These are phyloP conservation scores for Phallus indusiatus DNA, from an alignment of 768 basidiomycete genomes.

Conservation along the genomic window DNA sequence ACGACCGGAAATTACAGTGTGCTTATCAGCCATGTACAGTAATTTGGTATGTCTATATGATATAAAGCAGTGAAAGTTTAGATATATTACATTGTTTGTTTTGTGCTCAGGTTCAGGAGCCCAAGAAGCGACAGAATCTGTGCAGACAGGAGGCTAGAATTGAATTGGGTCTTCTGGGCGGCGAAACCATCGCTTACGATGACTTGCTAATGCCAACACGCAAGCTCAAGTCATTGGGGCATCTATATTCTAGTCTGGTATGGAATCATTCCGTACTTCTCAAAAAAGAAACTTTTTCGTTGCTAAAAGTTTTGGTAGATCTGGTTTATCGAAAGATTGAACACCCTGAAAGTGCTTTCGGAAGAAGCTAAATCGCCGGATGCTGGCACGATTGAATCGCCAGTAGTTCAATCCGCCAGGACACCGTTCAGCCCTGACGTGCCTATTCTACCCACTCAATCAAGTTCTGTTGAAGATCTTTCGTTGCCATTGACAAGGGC, in stretches of 20 bases:
- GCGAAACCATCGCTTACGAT: slow-evolving; percentile 40
- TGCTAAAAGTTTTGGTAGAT: slow-evolving; percentile 36
- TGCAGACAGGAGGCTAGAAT: slow-evolving; percentile 72
- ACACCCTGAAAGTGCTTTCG: slow-evolving; percentile 50
- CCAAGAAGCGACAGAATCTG: slow-evolving; percentile 40
- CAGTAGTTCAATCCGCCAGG: slow-evolving; percentile 31
- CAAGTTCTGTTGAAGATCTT: slow-evolving; percentile 38
- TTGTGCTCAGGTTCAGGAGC: slow-evolving; percentile 16
- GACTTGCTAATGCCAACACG: slow-evolving; percentile 66
- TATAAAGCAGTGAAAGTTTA: background rate
- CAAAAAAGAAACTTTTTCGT: too few relatives aligned
- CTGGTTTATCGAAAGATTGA: slow-evolving; percentile 77
- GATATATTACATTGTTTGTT: background rate
- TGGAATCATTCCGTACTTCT: slow-evolving; percentile 21
- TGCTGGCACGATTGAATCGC: slow-evolving; percentile 41
- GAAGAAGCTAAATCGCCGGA: slow-evolving; percentile 46
- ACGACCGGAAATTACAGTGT: slow-evolving; percentile 63
- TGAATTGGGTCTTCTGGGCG: slow-evolving; percentile 58
- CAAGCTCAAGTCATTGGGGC: slow-evolving; percentile 66
- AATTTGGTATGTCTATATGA: slow-evolving; percentile 43
- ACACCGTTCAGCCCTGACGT: slow-evolving; percentile 35
- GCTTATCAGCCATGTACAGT: slow-evolving; percentile 55
- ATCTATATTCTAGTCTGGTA: slow-evolving; percentile 81
- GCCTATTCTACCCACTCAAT: slow-evolving; percentile 28
- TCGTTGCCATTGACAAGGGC: slow-evolving; percentile 74